These are phyloP conservation scores for Alternaria consortialis DNA, from an alignment of 2,329 filamentous ascomycete genomes.

Conservation along the genomic window DNA sequence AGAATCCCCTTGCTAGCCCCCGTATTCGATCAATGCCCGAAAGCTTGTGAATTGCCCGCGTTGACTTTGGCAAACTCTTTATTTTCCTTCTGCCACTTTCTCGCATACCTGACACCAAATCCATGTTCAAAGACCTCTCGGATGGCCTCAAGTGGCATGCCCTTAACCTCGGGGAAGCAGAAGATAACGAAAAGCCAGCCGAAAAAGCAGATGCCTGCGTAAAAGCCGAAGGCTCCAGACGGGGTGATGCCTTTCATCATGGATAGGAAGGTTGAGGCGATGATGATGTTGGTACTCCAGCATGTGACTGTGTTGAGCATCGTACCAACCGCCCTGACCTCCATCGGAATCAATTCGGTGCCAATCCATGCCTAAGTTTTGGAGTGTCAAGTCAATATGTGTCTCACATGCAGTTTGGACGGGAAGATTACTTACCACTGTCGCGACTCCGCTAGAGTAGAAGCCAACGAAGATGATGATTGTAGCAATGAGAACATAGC, in stretches of 20 bases:
- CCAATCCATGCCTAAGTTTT: slow-evolving; percentile 20
- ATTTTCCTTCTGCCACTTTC: slow-evolving; percentile 50
- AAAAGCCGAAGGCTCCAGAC: slow-evolving; percentile 52
- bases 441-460: slow-evolving; percentile 28
- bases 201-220: slow-evolving; percentile 48
- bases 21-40: slow-evolving; percentile 25
- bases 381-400: too few species aligned
- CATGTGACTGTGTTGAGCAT: slow-evolving; percentile 47
- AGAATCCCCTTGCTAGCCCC: not conserved
- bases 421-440: not conserved
- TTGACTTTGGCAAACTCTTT: slow-evolving; percentile 45
- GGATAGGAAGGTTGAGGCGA: slow-evolving; percentile 51
- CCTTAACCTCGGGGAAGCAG: slow-evolving; percentile 51
- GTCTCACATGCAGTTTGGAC: too few species aligned
- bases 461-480: slow-evolving; percentile 52
- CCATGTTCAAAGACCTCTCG: slow-evolving; percentile 48
- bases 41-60: slow-evolving; percentile 28
- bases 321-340: slow-evolving; percentile 50
- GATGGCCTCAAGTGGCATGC: slow-evolving; percentile 49
- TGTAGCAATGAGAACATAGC: slow-evolving; percentile 48
- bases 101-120: slow-evolving; percentile 48
- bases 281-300: slow-evolving; percentile 49
- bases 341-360: slow-evolving; percentile 50
- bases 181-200: slow-evolving; percentile 49
- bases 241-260: slow-evolving; percentile 54